These are phyloP conservation scores for Dothidotthia symphoricarpi DNA, from an alignment of 2,329 filamentous ascomycete genomes.

Conservation along the genomic window DNA sequence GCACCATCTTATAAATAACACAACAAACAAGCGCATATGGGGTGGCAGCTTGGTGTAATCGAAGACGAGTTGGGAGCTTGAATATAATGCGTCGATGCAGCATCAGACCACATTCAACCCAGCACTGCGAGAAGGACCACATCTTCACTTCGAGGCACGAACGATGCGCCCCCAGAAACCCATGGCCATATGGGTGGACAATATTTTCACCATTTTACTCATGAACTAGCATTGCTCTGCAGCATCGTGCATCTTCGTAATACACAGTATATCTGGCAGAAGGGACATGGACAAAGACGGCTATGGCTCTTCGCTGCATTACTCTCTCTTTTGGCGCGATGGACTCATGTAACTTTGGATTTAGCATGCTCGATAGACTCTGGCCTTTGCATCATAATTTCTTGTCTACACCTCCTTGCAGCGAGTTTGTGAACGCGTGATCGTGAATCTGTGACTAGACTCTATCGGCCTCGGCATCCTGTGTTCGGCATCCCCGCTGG, in stretches of 20 bases:
- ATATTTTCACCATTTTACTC: slow-evolving; percentile 17
- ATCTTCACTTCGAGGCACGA: slow-evolving; percentile 6
- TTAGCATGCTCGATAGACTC: slow-evolving; percentile 33
- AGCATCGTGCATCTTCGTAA: slow-evolving; percentile 19
- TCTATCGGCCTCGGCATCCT: no score
- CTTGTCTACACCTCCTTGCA: no score
- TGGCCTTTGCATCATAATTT: slow-evolving; percentile 22
- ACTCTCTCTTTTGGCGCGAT: slow-evolving; percentile 34
- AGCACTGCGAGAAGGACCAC: slow-evolving; percentile 7
- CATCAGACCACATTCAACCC: slow-evolving; percentile 3
- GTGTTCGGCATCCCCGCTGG: slow-evolving; percentile 6
- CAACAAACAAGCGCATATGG: slow-evolving; percentile 1
- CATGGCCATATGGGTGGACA: slow-evolving; percentile 2
- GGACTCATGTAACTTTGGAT: slow-evolving; percentile 20
- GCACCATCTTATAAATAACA: slow-evolving; percentile 27
- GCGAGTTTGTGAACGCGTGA: no score
- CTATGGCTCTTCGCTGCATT: slow-evolving; percentile 24
- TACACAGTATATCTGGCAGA: slow-evolving; percentile 8
- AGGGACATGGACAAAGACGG: slow-evolving; percentile 17
- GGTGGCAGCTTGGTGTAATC: slow-evolving; percentile 22
- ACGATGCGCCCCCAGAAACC: slow-evolving; percentile 7
- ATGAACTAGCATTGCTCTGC: slow-evolving; percentile 19
- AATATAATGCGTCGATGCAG: slow-evolving; percentile 20
- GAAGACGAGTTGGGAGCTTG: slow-evolving; percentile 20
- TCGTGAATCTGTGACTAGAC: no score